Conservation (phyloP, 495 filamentous ascomycete species). For the Aspergillus indologenus region DNA sequence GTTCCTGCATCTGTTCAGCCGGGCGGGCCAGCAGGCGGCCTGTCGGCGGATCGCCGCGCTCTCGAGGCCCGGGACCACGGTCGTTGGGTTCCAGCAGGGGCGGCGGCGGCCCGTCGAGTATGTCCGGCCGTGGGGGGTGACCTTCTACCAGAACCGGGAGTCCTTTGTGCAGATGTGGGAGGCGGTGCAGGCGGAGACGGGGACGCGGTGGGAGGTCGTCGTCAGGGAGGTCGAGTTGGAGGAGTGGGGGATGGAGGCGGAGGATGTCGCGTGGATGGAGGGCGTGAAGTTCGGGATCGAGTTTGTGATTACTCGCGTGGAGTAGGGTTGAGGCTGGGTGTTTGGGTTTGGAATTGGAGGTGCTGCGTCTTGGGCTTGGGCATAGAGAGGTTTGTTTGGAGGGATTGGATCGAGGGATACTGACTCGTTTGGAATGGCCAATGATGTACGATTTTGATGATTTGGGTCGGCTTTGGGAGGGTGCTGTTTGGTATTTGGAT, state of each 20-base stretch:
- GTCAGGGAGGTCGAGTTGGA: conserved; percentile 5
- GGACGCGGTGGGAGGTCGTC: conserved; percentile 34
- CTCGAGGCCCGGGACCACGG: conserved; percentile 35
- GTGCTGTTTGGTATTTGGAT: no score
- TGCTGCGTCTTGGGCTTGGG: no score
- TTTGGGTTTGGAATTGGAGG: background rate
- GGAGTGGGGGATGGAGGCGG: conserved; percentile 11
- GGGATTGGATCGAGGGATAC: no score
- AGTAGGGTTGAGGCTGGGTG: background rate
- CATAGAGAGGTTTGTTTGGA: background rate
- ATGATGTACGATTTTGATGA: no score
- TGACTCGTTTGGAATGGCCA: no score
- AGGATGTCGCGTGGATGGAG: conserved; percentile 12
- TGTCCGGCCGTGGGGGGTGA: conserved; percentile 14
- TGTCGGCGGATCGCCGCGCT: conserved; percentile 42
- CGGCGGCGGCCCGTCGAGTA: conserved; percentile 16
- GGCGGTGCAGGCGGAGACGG: conserved; percentile 36
- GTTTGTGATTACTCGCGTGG: background rate
- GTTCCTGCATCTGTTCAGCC: conserved; percentile 55
- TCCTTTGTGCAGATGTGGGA: conserved; percentile 45
- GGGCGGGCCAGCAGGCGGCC: conserved; percentile 43
- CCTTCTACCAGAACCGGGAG: conserved; percentile 39
- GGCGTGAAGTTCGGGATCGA: background rate
- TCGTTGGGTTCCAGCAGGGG: conserved; percentile 40
- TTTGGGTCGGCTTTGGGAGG: no score